Conservation (phyloP, 768 basidiomycete species). For the Lentinula guzmanii region DNA sequence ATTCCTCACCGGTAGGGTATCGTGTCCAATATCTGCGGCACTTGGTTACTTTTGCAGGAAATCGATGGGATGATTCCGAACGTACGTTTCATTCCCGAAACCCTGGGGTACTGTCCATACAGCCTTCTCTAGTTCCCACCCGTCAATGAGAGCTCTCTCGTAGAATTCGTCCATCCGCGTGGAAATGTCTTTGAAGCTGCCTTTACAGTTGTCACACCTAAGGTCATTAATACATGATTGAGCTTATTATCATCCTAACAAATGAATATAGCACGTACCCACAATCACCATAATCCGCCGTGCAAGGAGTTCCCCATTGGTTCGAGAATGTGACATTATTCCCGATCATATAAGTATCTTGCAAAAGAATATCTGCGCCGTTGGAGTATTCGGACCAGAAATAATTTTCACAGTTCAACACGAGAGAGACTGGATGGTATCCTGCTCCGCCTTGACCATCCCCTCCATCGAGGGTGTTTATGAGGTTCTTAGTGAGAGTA, state of each 20-base stretch:
- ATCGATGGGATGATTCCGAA: background rate
- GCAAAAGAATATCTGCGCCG: conserved; percentile 67
- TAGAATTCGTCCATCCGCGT: conserved; percentile 61
- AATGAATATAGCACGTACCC: conserved; percentile 39
- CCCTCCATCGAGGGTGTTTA: conserved; percentile 51
- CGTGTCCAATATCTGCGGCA: conserved; percentile 17
- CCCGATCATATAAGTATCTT: conserved; percentile 54
- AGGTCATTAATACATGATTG: background rate
- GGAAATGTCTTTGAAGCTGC: conserved; percentile 65
- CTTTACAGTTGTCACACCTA: conserved; percentile 58
- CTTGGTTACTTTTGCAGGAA: too few species aligned
- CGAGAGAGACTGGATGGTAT: conserved; percentile 63
- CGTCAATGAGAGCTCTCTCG: conserved; percentile 52
- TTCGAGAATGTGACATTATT: conserved; percentile 63
- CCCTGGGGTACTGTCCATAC: conserved; percentile 81
- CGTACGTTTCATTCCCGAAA: conserved; percentile 56
- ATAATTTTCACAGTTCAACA: conserved; percentile 63
- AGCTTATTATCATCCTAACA: background rate
- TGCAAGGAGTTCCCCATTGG: conserved; percentile 59
- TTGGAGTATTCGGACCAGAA: conserved; percentile 51
- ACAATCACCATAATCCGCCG: conserved; percentile 62
- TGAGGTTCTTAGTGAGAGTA: conserved; percentile 42
- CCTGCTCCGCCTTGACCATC: conserved; percentile 42
- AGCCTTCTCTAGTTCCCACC: conserved; percentile 63
- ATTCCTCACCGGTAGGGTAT: conserved; percentile 64